These are phyloP conservation scores for Cladosporium velox DNA, from an alignment of 2,329 filamentous ascomycete species.

Conservation along the genomic window DNA sequence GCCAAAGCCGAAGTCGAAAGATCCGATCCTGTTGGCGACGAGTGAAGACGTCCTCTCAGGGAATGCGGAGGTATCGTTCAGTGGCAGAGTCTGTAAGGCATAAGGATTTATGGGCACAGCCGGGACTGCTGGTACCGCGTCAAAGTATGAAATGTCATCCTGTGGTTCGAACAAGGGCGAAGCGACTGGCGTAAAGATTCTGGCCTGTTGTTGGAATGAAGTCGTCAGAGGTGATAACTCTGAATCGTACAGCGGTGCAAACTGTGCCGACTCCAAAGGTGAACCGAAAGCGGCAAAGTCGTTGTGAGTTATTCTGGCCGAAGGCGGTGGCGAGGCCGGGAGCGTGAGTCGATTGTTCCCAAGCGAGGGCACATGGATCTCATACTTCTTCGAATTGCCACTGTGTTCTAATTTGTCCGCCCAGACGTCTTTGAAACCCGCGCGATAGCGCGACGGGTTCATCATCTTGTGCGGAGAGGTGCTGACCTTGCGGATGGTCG, in stretches of 20 bases:
- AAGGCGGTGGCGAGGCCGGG: constrained; percentile 49
- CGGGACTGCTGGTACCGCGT: constrained; percentile 22
- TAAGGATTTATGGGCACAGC: constrained; percentile 27
- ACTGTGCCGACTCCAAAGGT: constrained; percentile 17
- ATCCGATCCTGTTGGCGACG: constrained; percentile 30
- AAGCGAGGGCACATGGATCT: constrained; percentile 49
- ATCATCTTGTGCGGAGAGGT: constrained; percentile 53
- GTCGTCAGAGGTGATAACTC: constrained; percentile 35
- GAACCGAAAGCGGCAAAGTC: constrained; percentile 37
- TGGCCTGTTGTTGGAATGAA: constrained; percentile 34
- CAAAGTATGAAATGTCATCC: constrained; percentile 16
- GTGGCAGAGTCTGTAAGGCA: constrained; percentile 27
- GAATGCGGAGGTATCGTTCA: constrained; percentile 36
- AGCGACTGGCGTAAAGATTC: constrained; percentile 34
- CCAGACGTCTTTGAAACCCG: constrained; percentile 53
- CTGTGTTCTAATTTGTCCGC: constrained; percentile 50
- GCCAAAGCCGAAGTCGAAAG: constrained; percentile 38
- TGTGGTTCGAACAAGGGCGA: constrained; percentile 29
- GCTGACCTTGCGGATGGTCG: constrained; percentile 36
- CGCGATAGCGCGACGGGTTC: constrained; percentile 52
- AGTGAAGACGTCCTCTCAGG: constrained; percentile 31
- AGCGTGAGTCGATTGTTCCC: constrained; percentile 28
- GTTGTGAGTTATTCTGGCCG: constrained; percentile 45
- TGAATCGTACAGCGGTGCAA: constrained; percentile 30
- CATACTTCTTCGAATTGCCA: constrained; percentile 48